Base-by-base conservation (phyloP, 2,329 filamentous ascomycete species). In the Hortaea werneckii region DNA sequence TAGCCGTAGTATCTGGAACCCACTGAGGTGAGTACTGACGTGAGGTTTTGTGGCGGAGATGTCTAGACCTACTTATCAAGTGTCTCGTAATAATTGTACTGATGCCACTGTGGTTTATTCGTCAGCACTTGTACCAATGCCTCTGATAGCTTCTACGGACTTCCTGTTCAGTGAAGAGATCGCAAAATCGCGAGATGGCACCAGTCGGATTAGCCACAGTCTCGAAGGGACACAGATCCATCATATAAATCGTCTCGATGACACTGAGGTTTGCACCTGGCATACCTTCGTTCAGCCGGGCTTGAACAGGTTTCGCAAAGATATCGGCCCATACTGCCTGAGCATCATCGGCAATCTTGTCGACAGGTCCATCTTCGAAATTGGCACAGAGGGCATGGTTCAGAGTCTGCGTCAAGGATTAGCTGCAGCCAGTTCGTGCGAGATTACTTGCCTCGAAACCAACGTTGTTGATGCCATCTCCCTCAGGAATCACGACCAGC, bases 181-280 rank as follows among this genome's bases (percentile, higher is more conserved):
- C 61, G 65, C 89, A 95, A 66, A 95, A 94, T 0, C 72, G 68
- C 0, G 87, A 87, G 7, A 83, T 62, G 4, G 60, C 61, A 12
- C 65, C 72, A 4, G 69, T 75, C 2, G 74, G 66, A 5, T 77
- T 71, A 6, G 82, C 79, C n/a, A 94, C 79, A 0, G 86, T 90
- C 54, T 83, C 76, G 67, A 87, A 95, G 0, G 89, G 82, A 58
- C 89, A 95, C 49, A 95, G 72, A 57, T 95, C 87, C 87, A 95
- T 95, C 30, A 95, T 62, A 47, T 75, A 77, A 46, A 88, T 70
- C 1, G 80, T 78, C 30, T 90, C 80, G 1, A 68, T 58, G 9
- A 72, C 60, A 2, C 75, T 77, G 37, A 95, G 63, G 50, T 83
- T 79, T 5, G 77, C 80, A 2, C 84, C 83, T 0, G 74, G 75